These are phyloP conservation scores for Arctostaphylos glauca DNA, from an alignment of 148 eudicot genomes.

Conservation along the genomic window DNA sequence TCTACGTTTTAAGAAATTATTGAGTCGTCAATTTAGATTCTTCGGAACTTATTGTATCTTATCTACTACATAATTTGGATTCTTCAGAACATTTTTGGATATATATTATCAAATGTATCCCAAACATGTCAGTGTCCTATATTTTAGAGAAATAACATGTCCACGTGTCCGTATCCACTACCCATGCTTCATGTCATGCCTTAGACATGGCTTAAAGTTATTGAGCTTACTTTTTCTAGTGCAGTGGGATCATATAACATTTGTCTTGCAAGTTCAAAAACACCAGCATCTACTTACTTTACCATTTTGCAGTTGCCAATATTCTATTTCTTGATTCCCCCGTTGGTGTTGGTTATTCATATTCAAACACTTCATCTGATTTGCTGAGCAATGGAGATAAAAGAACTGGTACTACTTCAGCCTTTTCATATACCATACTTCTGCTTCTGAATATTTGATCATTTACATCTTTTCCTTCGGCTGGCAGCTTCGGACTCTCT, in stretches of 20 bases:
- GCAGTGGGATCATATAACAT: neutral
- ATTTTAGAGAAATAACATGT: too few relatives aligned
- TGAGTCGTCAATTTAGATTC: too few relatives aligned
- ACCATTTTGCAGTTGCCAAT: conserved; percentile 72
- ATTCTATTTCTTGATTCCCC: conserved; percentile 85
- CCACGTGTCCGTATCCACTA: too few relatives aligned
- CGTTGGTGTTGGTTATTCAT: conserved; percentile 94
- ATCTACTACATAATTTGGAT: too few relatives aligned
- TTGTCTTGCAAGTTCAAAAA: neutral
- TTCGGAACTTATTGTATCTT: too few relatives aligned
- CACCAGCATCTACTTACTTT: neutral
- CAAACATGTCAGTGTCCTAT: too few relatives aligned
- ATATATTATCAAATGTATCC: too few relatives aligned
- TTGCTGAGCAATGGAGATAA: conserved; percentile 71
- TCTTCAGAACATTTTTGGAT: too few relatives aligned
- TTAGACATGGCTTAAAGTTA: neutral
- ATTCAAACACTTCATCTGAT: conserved; percentile 81
- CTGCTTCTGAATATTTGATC: neutral
- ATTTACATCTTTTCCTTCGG: conserved; percentile 15
- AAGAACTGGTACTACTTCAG: conserved; percentile 59
- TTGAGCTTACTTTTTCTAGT: conserved; percentile 13
- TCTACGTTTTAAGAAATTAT: too few relatives aligned
- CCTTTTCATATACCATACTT: neutral
- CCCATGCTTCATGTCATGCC: too few relatives aligned
- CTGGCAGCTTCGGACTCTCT: conserved; percentile 75